Conservation (phyloP, 257 asterid genomes). For the Pogostemon cablin region DNA sequence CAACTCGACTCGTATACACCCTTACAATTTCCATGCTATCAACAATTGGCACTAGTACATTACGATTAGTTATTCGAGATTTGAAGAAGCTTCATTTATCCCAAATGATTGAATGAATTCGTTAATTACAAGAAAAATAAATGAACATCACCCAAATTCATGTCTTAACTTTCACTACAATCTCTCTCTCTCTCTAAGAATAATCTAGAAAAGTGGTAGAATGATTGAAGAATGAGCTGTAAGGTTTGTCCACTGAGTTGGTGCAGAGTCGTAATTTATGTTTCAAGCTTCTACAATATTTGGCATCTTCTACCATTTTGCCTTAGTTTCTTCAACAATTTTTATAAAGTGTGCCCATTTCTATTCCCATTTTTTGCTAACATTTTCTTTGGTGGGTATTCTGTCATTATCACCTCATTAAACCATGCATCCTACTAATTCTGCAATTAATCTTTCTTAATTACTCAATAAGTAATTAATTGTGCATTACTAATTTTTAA, state of each 20-base stretch:
- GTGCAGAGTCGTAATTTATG: constrained; percentile 29
- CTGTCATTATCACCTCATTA: constrained; percentile 44
- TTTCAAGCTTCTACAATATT: constrained; percentile 20
- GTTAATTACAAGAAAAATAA: not conserved
- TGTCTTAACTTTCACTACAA: constrained; percentile 36
- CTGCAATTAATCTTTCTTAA: not conserved
- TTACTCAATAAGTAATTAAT: not conserved
- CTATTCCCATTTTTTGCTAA: constrained; percentile 6
- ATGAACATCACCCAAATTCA: not conserved
- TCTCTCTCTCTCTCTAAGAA: not conserved
- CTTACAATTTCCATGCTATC: too few species aligned
- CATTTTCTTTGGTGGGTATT: constrained; percentile 37
- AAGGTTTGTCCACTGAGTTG: constrained; percentile 39
- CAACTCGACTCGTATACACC: too few species aligned
- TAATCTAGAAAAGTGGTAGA: constrained; percentile 6
- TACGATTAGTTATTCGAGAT: too few species aligned
- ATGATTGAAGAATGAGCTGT: constrained; percentile 45
- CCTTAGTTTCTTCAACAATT: constrained; percentile 30
- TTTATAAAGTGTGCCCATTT: constrained; percentile 21
- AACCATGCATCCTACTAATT: not conserved
- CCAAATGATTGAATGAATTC: not conserved
- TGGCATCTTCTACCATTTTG: constrained; percentile 16
- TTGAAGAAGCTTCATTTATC: too few species aligned
- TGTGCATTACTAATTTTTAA: not conserved
- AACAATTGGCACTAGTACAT: too few species aligned